Percentiles rank a stretch among this genome's conserved stretches.
Evolutionary conservation across 768 basidiomycete species (phyloP).

Genomic region (Antrodiella citrinella): DNA sequence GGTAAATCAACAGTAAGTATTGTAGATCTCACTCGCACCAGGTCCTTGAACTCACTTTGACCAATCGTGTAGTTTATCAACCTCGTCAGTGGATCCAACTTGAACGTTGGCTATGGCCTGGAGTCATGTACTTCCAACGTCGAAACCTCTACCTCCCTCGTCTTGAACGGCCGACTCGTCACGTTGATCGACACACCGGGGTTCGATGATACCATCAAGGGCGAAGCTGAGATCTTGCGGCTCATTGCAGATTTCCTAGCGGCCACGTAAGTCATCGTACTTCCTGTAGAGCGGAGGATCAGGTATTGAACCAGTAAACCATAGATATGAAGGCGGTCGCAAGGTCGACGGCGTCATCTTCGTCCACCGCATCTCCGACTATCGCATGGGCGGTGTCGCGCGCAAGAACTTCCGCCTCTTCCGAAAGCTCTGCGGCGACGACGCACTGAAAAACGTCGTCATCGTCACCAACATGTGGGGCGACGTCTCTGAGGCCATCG

Average conservation of each 20-base stretch:
- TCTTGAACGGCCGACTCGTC: conserved; percentile 11
- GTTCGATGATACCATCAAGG: conserved; percentile 16
- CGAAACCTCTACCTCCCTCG: conserved; percentile 7
- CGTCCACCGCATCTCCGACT: conserved; percentile 18
- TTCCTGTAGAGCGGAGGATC: background rate
- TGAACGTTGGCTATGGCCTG: conserved; percentile 11
- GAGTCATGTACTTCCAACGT: conserved; percentile 15
- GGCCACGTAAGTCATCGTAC: conserved; percentile 5
- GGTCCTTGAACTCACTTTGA: background rate
- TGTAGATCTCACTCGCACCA: background rate
- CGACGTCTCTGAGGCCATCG: conserved; percentile 29
- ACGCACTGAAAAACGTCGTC: conserved; percentile 39
- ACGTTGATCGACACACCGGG: conserved; percentile 18
- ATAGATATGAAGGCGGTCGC: conserved; percentile 14
- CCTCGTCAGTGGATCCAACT: conserved; percentile 11
- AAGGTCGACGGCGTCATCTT: conserved; percentile 17
- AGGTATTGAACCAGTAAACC: background rate
- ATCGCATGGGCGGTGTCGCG: conserved; percentile 14
- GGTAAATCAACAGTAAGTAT: conserved; percentile 15
- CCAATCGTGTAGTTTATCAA: conserved; percentile 21
- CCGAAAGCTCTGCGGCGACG: conserved; percentile 43
- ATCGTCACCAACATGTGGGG: conserved; percentile 54
- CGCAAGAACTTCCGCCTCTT: conserved; percentile 43
- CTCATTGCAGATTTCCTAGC: conserved; percentile 12
- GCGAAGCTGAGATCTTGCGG: conserved; percentile 9